Evolutionary conservation across 352 stramenopile genomes (phyloP), one percentile per base, ranked within the genome.

Genomic region (Elongisporangium senticosum): DNA sequence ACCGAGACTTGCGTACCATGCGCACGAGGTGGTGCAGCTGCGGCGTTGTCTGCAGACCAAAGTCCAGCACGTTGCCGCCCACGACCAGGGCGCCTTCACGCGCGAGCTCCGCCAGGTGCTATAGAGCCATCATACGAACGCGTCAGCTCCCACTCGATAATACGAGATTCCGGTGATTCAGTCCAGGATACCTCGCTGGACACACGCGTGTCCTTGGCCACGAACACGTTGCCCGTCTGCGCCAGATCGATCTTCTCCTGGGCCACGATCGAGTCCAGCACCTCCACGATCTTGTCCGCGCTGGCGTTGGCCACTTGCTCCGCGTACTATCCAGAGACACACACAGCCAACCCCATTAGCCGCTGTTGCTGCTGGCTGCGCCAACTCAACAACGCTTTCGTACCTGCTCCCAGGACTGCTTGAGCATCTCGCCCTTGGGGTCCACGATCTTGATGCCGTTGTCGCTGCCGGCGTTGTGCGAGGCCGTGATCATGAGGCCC

Each of bases 1-100:
- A 14, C 21, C 39, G 23, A 24, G 2, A 24, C n/a, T 10, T 7
- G 23, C 56, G 37, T 74, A 91, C 89, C 75, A 97, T 96, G 63
- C 96, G 83, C 13, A 99, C 96, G 63, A 95, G 88, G 75, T 99
- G 95, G 80, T 99, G 97, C 24, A 99, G 74, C 77, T 98, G 90
- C 21, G 97, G 97, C 49, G 97, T 99, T 23, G 96, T 98, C 51
- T 99, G 89, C 48, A 98, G 72, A 4, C 96, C 97, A 75, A 98
- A 95, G 83, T 99, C 88, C 43, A 97, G 72, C 40, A 98, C 90
- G 33, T 91, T 89, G 58, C 87, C 91, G 33, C 87, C 86, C 11
- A 97, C 83, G 13, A 91, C 87, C 24, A 95, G 79, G 59, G 96
- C 83, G 43, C 93, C 93, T 61, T 93, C 80, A 11, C 90, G 86